Evolutionary conservation across 2,329 filamentous ascomycete genomes (phyloP), one percentile per base, ranked within the genome.

Genomic region (Davidsoniella virescens): DNA sequence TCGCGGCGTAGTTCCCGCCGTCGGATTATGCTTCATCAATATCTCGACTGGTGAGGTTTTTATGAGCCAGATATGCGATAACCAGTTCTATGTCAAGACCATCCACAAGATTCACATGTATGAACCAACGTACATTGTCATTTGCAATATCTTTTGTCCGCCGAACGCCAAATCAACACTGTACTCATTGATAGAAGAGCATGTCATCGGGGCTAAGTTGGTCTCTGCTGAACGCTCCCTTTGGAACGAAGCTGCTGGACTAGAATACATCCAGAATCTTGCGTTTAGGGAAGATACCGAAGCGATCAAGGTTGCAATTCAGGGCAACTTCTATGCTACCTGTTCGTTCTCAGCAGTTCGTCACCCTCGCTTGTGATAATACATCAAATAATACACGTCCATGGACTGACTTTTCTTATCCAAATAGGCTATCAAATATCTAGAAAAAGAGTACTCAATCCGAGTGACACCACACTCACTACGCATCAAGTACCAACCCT

Each of bases 61-160:
- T 25, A 72, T 96, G 38, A 93, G 86, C 60, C 87, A 95, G 59
- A 90, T 96, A 55, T 87, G 83, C 60, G 90, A 96, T 63, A 93
- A 82, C 51, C 87, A 94, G 61, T 93, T 87, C 33, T 96, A 94
- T 61, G 80, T 87, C 52, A 82, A 81, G 59, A 94, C 87, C 0
- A 70, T 94, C 26, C 85, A 94, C 63, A 94, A 95, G 61, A 72
- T 96, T 33, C 76, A 77, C 48, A 78, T 94, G 20, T 84, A 86
- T 57, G 76, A 82, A 20, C 88, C 90, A 0, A 83, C 81, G 2
- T 78, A 82, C 55, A 84, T 95, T 46, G 67, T 96, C 1, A 80
- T 94, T 56, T 79, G 87, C 59, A 75, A 75, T 4, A 82, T 82
- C 2, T 75, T 79, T n/a, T 77, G 71, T 23, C 67, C 70, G 2